Evolutionary conservation across 2,329 filamentous ascomycete species (phyloP).

Genomic region (Onygenales sp.): DNA sequence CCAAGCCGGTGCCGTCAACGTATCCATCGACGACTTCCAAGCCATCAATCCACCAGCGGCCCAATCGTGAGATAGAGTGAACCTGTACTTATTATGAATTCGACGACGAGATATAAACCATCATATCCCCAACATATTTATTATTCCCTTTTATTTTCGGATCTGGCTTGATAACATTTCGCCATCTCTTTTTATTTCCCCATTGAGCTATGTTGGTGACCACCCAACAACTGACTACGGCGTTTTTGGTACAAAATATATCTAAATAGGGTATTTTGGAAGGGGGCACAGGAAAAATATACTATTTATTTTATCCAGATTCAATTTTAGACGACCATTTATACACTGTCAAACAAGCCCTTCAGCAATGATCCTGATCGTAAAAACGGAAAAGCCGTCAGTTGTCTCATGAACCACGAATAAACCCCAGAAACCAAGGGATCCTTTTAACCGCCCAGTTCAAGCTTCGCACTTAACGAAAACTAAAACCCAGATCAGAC

Average conservation of each 20-base stretch:
- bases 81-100: background rate
- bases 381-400: too few species aligned
- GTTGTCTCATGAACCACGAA: too few species aligned
- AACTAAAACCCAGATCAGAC: too few species aligned
- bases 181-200: too few species aligned
- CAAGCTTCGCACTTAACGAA: too few species aligned
- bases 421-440: too few species aligned
- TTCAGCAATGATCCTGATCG: too few species aligned
- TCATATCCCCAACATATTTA: background rate
- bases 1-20: conserved; percentile 83
- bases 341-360: too few species aligned
- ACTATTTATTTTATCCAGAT: background rate
- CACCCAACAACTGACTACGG: too few species aligned
- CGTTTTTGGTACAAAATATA: background rate
- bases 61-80: background rate
- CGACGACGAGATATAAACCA: background rate
- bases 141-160: background rate
- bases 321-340: too few species aligned
- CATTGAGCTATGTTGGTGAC: too few species aligned
- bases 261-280: background rate
- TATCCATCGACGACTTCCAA: conserved; percentile 73
- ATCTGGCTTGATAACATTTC: background rate
- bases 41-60: conserved; percentile 35
- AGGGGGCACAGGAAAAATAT: background rate
- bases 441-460: too few species aligned